phyloP scores from a whole-genome alignment of 768 basidiomycete species.

The Erythrobasidium yunnanense region DNA sequence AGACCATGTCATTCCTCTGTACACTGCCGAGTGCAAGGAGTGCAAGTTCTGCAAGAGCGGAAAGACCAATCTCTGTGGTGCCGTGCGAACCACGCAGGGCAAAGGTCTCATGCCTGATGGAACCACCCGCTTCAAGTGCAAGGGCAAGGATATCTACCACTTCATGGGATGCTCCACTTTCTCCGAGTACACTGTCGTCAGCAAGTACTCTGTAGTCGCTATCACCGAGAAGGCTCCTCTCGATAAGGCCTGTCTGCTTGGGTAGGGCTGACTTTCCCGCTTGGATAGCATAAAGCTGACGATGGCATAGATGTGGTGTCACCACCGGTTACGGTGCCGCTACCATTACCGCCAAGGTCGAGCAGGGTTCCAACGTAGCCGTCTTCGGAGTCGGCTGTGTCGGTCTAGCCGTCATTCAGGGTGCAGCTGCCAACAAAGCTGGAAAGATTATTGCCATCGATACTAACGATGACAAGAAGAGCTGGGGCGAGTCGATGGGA shows the following conservation, averaged over 20 bases:
- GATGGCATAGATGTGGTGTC: constrained; percentile 46
- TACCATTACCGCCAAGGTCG: constrained; percentile 39
- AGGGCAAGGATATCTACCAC: constrained; percentile 75
- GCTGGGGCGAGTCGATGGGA: constrained; percentile 83
- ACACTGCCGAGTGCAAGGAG: constrained; percentile 65
- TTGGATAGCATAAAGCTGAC: neutral
- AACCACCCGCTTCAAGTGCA: constrained; percentile 74
- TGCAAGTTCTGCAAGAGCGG: constrained; percentile 88
- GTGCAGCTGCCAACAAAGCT: constrained; percentile 64
- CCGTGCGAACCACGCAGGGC: constrained; percentile 60
- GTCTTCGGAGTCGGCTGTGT: constrained; percentile 96
- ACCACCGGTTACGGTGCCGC: constrained; percentile 98
- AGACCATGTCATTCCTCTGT: constrained; percentile 81
- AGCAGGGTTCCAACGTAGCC: constrained; percentile 72
- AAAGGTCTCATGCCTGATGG: constrained; percentile 89
- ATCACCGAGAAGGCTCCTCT: constrained; percentile 76
- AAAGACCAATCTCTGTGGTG: constrained; percentile 95
- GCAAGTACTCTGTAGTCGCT: constrained; percentile 89
- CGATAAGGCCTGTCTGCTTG: constrained; percentile 91
- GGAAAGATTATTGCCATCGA: constrained; percentile 86
- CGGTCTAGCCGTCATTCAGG: constrained; percentile 82
- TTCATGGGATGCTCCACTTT: constrained; percentile 99
- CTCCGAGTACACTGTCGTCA: constrained; percentile 96
- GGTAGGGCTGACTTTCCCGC: constrained; percentile 42
- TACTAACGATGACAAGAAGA: constrained; percentile 70